Base-by-base conservation (phyloP, 2,329 filamentous ascomycete genomes). In the Fonsecaea pedrosoi region DNA sequence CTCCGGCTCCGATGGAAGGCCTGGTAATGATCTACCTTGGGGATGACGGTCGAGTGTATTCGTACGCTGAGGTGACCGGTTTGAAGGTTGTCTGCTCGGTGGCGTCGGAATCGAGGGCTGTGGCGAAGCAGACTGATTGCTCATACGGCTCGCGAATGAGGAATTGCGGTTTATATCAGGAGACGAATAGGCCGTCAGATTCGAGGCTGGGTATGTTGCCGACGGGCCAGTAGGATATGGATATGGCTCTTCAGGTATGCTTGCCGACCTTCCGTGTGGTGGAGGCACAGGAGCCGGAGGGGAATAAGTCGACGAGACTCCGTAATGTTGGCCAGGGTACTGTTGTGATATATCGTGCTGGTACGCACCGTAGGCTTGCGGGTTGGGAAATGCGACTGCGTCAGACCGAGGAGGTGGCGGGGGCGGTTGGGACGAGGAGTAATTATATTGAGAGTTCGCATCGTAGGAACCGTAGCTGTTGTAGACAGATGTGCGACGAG, bases 21-120 rank as follows among this genome's bases (percentile, higher is more conserved):
- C 85, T 1, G 87, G 87, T n/a, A 88, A 78, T 38, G 87, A 86
- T 30, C 87, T 80, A 8, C 84, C 77, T 56, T 85, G 83, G 7
- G 84, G 86, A 75, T 89, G 86, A 62, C 85, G 82, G 25, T 81
- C 83, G 7, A 84, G 73, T 0, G 85, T 86, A 69, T 84, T 82
- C 1, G 81, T 82, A 69, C 84, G 80, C 63, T 83, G 80, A 15
- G 83, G 83, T 1, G 81, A 82, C 67, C 84, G 78, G 32, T 80
- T 80, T 1, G 82, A 80, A 34, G 78, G 79, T n/a, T 84, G 83
- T 42, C 84, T 82, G 53, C 82, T 80, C 10, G 85, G 82, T 4
- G 85, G 84, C 1, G 78, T 77, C 72, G 82, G 73, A 71, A 82
- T 66, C 73, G 82, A 73, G 71, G 80, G 75, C 13, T 76, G 77